phyloP scores from a whole-genome alignment of 257 asterid genomes.

The Solanum raphanifolium region DNA sequence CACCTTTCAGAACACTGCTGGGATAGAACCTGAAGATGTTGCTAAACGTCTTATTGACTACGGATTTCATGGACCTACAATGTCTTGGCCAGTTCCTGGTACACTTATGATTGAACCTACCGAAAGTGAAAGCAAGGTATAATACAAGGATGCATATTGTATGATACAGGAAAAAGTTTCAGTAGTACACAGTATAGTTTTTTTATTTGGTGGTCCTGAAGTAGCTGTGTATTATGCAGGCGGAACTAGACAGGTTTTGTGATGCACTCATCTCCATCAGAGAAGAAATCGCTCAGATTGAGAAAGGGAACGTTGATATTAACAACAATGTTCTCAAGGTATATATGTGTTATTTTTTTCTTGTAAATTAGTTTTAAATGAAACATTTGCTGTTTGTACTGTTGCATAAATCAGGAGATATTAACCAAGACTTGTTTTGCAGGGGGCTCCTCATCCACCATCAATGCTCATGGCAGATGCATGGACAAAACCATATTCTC shows the following conservation, averaged over 20 bases:
- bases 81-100: constrained; percentile 99
- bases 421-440: constrained; percentile 15
- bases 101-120: constrained; percentile 98
- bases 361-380: background rate
- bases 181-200: background rate
- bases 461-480: constrained; percentile 90
- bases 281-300: constrained; percentile 80
- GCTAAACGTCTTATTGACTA: constrained; percentile 98
- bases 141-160: background rate
- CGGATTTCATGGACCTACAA: constrained; percentile 95
- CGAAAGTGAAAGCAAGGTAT: constrained; percentile 99
- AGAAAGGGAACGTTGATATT: constrained; percentile 75
- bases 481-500: constrained; percentile 91
- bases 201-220: background rate
- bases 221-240: constrained; percentile 32
- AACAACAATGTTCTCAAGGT: constrained; percentile 94
- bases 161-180: background rate
- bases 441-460: constrained; percentile 99
- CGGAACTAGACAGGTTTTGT: constrained; percentile 91
- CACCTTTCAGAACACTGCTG: constrained; percentile 64
- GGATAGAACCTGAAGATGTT: constrained; percentile 94
- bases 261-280: constrained; percentile 88
- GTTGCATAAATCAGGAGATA: background rate
- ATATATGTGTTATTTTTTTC: background rate
- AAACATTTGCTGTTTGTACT: background rate